Base-by-base conservation (phyloP, 305 asterid species). In the Fraxinus ornus region DNA sequence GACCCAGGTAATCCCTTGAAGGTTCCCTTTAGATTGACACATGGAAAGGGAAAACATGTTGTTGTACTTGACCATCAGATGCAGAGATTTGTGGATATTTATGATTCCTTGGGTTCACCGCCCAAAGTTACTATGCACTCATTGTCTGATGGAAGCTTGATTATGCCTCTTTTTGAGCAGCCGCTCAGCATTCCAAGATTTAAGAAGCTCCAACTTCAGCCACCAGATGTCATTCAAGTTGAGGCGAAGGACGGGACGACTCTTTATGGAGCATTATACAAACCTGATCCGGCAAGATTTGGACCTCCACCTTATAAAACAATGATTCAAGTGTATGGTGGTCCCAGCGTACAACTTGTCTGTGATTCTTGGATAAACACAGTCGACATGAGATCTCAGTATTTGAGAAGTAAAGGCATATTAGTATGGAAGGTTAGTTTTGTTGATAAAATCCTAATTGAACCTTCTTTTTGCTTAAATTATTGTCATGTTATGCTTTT, bases 241-340 rank as follows among this genome's bases (percentile, higher is more conserved):
- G 92, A 88, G 83, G 95, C 95, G 12, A 84, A 90, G 79, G 98
- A 95, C 35, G 97, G 97, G 75, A 93, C 94, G 13, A 82, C 85
- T 73, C 86, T 95, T 83, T 92, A 92, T 30, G 99, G 99, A 84
- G 92, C 93, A 39, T 8, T 95, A 55, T 95, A 95, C 86, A 93
- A 87, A 84, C 98, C 98, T 8, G 94, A 95, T 79, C 88, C 87
- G 4, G 84, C 88, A 77, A 93, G 77, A 85, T 95, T 91, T 80
- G 99, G 99, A 80, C 96, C 95, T 39, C 99, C 99, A 6, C 99
- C 99, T 2, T 95, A 95, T 82, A 92, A 91, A 86, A 89, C 99
- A 4, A 94, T 95, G 98, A 83, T 95, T 83, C 97, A 94, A 77
- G 99, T 95, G 76, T 94, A 95, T 77, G 98, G 99, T 87, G 99